Percentiles rank a stretch among this genome's conserved stretches.
These are phyloP conservation scores for Colletotrichum kahawae DNA, from an alignment of 2,329 filamentous ascomycete species.

Conservation along the genomic window DNA sequence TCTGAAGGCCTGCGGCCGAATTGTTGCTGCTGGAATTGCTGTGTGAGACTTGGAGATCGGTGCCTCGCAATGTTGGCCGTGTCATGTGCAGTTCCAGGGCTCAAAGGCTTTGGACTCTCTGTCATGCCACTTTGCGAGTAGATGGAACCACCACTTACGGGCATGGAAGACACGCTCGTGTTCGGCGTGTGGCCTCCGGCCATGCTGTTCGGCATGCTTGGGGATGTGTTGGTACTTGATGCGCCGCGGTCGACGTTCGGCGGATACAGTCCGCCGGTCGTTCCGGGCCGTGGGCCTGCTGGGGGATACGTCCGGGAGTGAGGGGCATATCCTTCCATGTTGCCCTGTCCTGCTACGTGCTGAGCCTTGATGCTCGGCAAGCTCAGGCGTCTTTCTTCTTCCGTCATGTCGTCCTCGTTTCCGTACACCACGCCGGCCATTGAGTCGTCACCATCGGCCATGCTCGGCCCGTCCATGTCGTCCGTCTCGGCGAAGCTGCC, in stretches of 20 bases:
- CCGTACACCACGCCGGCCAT: constrained; percentile 45
- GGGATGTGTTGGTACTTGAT: constrained; percentile 60
- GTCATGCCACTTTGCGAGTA: constrained; percentile 79
- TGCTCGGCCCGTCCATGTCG: constrained; percentile 64
- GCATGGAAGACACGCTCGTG: constrained; percentile 54
- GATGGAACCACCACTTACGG: constrained; percentile 57
- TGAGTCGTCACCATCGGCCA: constrained; percentile 57
- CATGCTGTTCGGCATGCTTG: constrained; percentile 50
- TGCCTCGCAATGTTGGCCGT: constrained; percentile 56
- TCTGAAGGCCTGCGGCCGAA: constrained; percentile 63
- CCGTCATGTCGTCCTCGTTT: constrained; percentile 65
- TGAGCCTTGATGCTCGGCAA: constrained; percentile 77
- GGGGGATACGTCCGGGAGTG: constrained; percentile 84
- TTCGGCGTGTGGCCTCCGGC: constrained; percentile 50
- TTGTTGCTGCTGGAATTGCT: constrained; percentile 70
- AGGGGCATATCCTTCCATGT: constrained; percentile 56
- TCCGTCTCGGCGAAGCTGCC: constrained; percentile 82
- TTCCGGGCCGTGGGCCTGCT: constrained; percentile 57
- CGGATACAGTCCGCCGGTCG: constrained; percentile 63
- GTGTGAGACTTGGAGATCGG: constrained; percentile 68
- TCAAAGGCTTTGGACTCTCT: constrained; percentile 86
- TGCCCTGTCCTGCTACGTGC: constrained; percentile 61
- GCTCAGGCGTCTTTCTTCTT: constrained; percentile 69
- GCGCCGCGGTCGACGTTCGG: constrained; percentile 63
- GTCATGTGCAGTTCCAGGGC: constrained; percentile 63